phyloP scores from a whole-genome alignment of 371 early-diverging fungal species.

The Dinochytrium kinnereticum region DNA sequence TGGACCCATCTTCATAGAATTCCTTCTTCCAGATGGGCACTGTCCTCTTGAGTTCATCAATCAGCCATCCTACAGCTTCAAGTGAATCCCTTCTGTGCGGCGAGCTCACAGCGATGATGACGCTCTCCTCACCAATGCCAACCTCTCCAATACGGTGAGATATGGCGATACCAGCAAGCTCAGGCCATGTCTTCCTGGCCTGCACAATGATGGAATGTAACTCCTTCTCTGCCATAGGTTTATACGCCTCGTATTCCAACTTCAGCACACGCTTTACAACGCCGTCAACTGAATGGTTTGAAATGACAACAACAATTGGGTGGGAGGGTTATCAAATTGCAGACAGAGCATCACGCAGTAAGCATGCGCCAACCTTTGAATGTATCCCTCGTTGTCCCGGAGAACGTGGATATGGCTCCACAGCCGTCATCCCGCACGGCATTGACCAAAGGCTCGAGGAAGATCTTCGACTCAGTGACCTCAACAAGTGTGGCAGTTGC shows the following conservation, averaged over 20 bases:
- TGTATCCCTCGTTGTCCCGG: constrained; percentile 81
- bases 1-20: constrained; percentile 73
- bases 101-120: constrained; percentile 78
- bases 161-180: constrained; percentile 68
- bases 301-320: no score
- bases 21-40: constrained; percentile 95
- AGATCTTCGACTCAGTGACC: not conserved
- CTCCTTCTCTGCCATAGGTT: constrained; percentile 77
- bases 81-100: constrained; percentile 79
- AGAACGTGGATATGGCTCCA: constrained; percentile 84
- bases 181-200: constrained; percentile 68
- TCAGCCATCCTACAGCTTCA: constrained; percentile 75
- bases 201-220: constrained; percentile 61
- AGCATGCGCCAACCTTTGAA: constrained; percentile 67
- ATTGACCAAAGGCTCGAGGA: not conserved
- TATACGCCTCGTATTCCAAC: constrained; percentile 84
- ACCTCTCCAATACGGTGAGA: constrained; percentile 61
- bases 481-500: not conserved
- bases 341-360: not conserved
- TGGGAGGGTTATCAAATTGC: not conserved
- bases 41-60: constrained; percentile 80
- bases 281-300: constrained; percentile 26
- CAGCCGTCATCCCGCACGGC: constrained; percentile 67
- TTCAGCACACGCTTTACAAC: constrained; percentile 69
- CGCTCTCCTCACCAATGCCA: constrained; percentile 79